These are phyloP conservation scores for Bipolaris zeicola DNA, from an alignment of 2,329 filamentous ascomycete species.

Conservation along the genomic window DNA sequence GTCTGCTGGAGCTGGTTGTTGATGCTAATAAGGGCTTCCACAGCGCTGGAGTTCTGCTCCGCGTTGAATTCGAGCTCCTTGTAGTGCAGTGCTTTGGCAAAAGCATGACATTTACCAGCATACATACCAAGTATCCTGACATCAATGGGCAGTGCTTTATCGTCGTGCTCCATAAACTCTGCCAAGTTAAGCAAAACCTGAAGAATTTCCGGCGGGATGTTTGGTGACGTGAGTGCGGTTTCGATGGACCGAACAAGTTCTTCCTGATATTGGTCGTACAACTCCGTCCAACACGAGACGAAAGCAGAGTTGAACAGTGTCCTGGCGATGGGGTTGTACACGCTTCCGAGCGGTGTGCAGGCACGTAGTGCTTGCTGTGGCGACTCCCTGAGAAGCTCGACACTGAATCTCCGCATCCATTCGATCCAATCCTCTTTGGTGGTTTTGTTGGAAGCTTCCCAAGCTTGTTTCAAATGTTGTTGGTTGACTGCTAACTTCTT, in stretches of 20 bases:
- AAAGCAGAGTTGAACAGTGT: constrained; percentile 99
- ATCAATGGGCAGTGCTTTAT: constrained; percentile 97
- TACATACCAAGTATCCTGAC: constrained; percentile 93
- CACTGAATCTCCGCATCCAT: constrained; percentile 96
- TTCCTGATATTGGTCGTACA: constrained; percentile 96
- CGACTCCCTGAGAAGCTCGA: constrained; percentile 91
- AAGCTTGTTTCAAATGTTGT: constrained; percentile 93
- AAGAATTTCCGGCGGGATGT: constrained; percentile 93
- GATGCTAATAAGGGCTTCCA: constrained; percentile 97
- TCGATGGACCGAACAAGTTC: constrained; percentile 96
- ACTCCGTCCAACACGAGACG: constrained; percentile 96
- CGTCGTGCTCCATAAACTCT: constrained; percentile 99
- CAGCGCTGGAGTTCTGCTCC: constrained; percentile 92
- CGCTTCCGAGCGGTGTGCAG: constrained; percentile 87
- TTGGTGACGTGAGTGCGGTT: constrained; percentile 89
- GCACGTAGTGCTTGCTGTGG: constrained; percentile 94
- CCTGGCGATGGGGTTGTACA: constrained; percentile 87
- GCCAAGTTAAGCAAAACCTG: constrained; percentile 94
- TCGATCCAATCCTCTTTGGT: constrained; percentile 99
- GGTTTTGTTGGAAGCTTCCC: constrained; percentile 95
- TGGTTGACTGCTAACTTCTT: constrained; percentile 98
- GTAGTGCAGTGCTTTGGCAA: constrained; percentile 97
- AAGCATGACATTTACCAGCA: constrained; percentile 94
- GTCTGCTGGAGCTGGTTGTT: constrained; percentile 99
- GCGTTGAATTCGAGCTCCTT: constrained; percentile 98